Conservation (phyloP, 2,329 filamentous ascomycete species). For the Botrytis pseudocinerea region DNA sequence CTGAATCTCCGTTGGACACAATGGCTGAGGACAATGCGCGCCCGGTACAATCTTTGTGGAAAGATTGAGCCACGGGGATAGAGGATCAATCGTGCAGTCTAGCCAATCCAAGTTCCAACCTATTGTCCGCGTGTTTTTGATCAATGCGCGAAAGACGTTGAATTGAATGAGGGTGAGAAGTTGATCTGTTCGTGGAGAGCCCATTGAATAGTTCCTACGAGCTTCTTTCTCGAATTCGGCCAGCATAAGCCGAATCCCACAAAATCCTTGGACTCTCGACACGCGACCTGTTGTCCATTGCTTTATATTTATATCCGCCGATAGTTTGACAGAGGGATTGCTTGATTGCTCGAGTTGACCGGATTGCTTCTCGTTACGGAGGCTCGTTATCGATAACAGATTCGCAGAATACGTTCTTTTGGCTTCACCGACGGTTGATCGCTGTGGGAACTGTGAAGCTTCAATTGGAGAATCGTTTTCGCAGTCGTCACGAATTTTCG, state of each 20-base stretch:
- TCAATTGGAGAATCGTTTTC: not conserved
- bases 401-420: not conserved
- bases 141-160: conserved; percentile 45
- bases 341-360: not conserved
- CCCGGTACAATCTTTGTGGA: conserved; percentile 39
- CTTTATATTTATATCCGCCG: not conserved
- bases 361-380: not conserved
- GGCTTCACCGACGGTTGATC: not conserved
- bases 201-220: not conserved
- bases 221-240: conserved; percentile 1
- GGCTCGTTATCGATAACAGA: not conserved
- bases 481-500: not conserved
- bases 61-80: conserved; percentile 37
- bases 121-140: conserved; percentile 41
- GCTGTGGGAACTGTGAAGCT: not conserved
- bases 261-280: not conserved
- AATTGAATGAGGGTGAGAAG: conserved; percentile 28
- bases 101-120: conserved; percentile 6
- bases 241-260: not conserved
- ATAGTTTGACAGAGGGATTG: not conserved
- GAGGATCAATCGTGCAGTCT: conserved; percentile 41
- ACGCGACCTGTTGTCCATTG: not conserved
- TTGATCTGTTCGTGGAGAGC: conserved; percentile 9
- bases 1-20: conserved; percentile 45
- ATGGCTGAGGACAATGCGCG: conserved; percentile 42